These are phyloP conservation scores for Amanita subjunquillea DNA, from an alignment of 768 basidiomycete species.

Conservation along the genomic window DNA sequence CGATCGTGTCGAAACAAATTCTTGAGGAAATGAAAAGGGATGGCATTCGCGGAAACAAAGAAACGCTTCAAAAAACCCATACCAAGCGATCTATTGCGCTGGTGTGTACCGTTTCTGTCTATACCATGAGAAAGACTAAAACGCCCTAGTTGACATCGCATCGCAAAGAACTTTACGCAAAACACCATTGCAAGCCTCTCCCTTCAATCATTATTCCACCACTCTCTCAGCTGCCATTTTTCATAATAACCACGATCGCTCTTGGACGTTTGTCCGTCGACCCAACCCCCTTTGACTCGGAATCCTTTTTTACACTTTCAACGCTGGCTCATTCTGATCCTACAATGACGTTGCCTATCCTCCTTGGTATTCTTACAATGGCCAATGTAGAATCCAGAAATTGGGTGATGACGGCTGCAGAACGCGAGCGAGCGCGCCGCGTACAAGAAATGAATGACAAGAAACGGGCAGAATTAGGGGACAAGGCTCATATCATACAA, in stretches of 20 bases:
- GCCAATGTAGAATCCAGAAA: conserved; percentile 71
- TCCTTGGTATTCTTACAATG: conserved; percentile 63
- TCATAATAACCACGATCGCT: conserved; percentile 53
- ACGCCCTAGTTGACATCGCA: conserved; percentile 36
- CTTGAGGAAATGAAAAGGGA: conserved; percentile 44
- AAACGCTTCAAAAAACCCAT: conserved; percentile 37
- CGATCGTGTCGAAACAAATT: conserved; percentile 27
- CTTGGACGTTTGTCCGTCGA: conserved; percentile 44
- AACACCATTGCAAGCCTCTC: conserved; percentile 47
- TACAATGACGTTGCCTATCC: conserved; percentile 58
- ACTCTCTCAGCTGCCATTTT: conserved; percentile 62
- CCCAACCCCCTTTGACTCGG: conserved; percentile 64
- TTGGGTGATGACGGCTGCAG: conserved; percentile 59
- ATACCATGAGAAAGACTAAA: neutral
- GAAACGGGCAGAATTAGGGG: conserved; percentile 32
- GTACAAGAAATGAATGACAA: conserved; percentile 39
- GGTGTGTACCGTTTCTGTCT: conserved; percentile 23
- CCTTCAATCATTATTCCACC: conserved; percentile 51
- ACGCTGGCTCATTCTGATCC: conserved; percentile 64
- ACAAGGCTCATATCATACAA: conserved; percentile 26
- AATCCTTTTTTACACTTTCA: conserved; percentile 66
- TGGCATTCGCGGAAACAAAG: conserved; percentile 44
- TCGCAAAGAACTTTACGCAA: conserved; percentile 47
- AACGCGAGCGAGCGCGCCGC: conserved; percentile 37
- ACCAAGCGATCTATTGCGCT: conserved; percentile 34